Evolutionary conservation across 441 rosid species (phyloP), one percentile per base, ranked within the genome.

Genomic region (Hura crepitans): DNA sequence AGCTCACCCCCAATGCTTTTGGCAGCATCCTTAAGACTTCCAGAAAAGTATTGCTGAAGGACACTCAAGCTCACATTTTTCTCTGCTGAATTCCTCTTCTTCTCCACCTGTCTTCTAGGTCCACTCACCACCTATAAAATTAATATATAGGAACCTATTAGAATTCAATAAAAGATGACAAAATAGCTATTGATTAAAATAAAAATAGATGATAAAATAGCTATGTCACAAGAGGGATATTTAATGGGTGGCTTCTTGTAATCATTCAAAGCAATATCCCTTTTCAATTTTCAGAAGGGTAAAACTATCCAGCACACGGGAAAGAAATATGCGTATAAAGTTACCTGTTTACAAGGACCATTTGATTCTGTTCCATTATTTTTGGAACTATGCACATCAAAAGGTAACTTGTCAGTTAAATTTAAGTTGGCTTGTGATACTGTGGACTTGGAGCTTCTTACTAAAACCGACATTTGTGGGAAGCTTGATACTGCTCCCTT

Each of bases 11-110:
- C 94, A 72, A 91, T 90, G 80, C 91, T 85, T 84, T 91, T 94
- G 54, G 97, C 97, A 72, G 99, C 99, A 84, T 90, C 96, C 80
- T 94, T 94, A 62, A 94, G 85, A 82, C 97, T 94, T 75, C 97
- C 97, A 23, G 96, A 84, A 78, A 92, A 94, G 75, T 94, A 85
- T 73, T 89, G 96, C 82, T 87, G 96, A 61, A 94, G 99, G 75
- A 90, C 88, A 62, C 84, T 73, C 77, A 94, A 75, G 84, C 91
- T 94, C 83, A 92, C 97, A 75, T 81, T 86, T 84, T 92, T 94
- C 84, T 90, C 97, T 18, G 91, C 81, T 53, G 88, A 85, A 77
- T 78, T 89, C 81, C 78, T 85, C 83, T 86, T 86, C 75, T 87
- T 94, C 81, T 87, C 92, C 49, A 66, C 66, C 72, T 62, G 81